Base-by-base conservation (phyloP, 257 asterid genomes). In the Perilla frutescens region DNA sequence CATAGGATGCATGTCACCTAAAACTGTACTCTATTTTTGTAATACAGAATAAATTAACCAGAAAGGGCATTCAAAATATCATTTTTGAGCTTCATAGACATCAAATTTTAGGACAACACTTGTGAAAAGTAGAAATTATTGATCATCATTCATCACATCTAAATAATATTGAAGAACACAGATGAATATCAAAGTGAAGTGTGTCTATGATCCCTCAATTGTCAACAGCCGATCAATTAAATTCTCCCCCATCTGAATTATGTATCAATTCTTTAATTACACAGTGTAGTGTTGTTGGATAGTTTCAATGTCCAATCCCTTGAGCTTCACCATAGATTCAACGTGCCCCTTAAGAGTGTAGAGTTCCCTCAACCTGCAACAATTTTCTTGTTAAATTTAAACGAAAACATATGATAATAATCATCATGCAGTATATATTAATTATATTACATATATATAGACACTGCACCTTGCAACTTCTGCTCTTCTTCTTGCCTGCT, bases 301-400 rank as follows among this genome's bases (percentile, higher is more conserved):
- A 62, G 89, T 86, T 3, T 87, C 96, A 41, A 87, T 81, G 59
- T 87, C 92, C 69, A 89, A 51, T 73, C 96, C 92, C 84, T 89
- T 87, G 43, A 82, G 81, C 86, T 89, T 89, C 70, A 87, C 93
- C 43, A 87, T 91, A 7, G 93, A 89, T 45, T 89, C 96, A 8
- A 87, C 96, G 51, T 89, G 96, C 69, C 96, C 93, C 89, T 89
- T 89, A 2, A 86, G 90, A 15, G 95, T 91, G 87, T 89, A 90
- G 41, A 89, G 89, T 79, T 91, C 97, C 78, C 93, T 85, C 77
- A 91, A 44, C 87, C 92, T 88, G 87, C 77, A 72, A 43, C 56
- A 45, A 26, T 34, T 73, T 56, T 68, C 80, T 66, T 59, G 72
- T 79, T 6, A 72, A 78, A 34, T 34, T 34, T 4, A 2, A 34